These are phyloP conservation scores for Rhytidhysteron rufulum DNA, from an alignment of 2,329 filamentous ascomycete genomes.

Conservation along the genomic window DNA sequence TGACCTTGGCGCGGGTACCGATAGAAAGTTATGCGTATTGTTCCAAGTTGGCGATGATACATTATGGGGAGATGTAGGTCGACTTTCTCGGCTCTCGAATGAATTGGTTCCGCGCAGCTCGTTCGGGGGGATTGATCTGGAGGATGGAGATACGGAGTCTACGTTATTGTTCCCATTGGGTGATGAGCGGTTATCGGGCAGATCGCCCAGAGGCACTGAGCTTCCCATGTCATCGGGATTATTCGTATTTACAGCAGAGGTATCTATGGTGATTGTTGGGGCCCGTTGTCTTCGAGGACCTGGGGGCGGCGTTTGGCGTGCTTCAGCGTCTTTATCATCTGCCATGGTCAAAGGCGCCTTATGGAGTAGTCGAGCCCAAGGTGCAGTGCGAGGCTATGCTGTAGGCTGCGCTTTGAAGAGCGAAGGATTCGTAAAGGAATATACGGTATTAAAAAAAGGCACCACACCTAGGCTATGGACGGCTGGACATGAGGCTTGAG, in stretches of 20 bases:
- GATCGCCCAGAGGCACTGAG: conserved; percentile 29
- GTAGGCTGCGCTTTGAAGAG: conserved; percentile 18
- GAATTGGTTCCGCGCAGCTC: conserved; percentile 56
- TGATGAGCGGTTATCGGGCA: conserved; percentile 25
- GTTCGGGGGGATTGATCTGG: conserved; percentile 26
- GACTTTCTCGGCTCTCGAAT: conserved; percentile 62
- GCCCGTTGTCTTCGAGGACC: conserved; percentile 39
- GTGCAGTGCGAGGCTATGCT: conserved; percentile 11
- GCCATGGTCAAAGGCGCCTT: conserved; percentile 25
- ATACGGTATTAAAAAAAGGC: conserved; percentile 23
- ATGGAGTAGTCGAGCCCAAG: conserved; percentile 6
- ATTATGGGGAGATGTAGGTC: conserved; percentile 65
- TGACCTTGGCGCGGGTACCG: conserved; percentile 61
- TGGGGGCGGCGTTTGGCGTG: conserved; percentile 22
- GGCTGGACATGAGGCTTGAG: conserved; percentile 23
- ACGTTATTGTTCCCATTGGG: conserved; percentile 17
- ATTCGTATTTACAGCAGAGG: conserved; percentile 43
- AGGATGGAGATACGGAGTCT: conserved; percentile 21
- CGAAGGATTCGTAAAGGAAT: conserved; percentile 22
- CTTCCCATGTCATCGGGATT: conserved; percentile 30
- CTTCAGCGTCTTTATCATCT: conserved; percentile 18
- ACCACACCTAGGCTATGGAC: conserved; percentile 23
- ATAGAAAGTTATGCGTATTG: conserved; percentile 57
- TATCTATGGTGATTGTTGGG: conserved; percentile 52
- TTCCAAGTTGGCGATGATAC: conserved; percentile 59